Base-by-base conservation (phyloP, 2,329 filamentous ascomycete species). In the Aspergillus sclerotialis region DNA sequence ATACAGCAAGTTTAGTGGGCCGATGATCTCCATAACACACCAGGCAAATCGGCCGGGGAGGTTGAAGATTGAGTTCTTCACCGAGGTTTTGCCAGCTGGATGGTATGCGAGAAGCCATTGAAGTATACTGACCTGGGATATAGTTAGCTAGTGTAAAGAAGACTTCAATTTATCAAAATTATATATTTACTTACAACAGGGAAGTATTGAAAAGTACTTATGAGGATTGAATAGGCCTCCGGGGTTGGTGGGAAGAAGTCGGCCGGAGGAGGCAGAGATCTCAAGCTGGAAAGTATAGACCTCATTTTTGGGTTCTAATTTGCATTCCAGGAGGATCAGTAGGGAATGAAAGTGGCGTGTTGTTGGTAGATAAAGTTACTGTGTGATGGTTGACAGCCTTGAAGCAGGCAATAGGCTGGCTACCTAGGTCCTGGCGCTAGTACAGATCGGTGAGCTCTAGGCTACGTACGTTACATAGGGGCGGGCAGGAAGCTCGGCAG, bases 51-150 rank as follows among this genome's bases (percentile, higher is more conserved):
- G 85, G 41, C 92, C 92, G 2, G 89, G 85, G n/a, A 96, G 62
- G 64, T 98, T 98, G 56, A 92, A 69, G 9, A 66, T 66, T 49
- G 82, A 88, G 31, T 44, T 48, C 15, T 50, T 43, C 12, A 79
- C 73, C 3, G 87, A 94, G 3, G 89, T 94, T 65, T 96, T 96
- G 59, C 92, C 92, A 69, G 90, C 87, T 32, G 85, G 85, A 60
- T 95, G 92, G 74, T 78, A 94, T 36, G 77, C 73, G n/a, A 73
- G 65, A 36, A 80, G 39, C 81, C 83, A 93, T 76, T 94, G 88
- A 14, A 76, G 33, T 1, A 78, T 73, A 0, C 80, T 80, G 43
- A 87, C 53, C 87, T 94, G 40, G 5, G 30, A 12, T 9, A 35
- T 43, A 34, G 33, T 47, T 39, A 48, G 35, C 21, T 7, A 35